A percentile compares a stretch with the other conserved stretches of the same genome.
Conservation (phyloP, 1,139 yeast genomes). For the Taphrina flavorubra region DNA sequence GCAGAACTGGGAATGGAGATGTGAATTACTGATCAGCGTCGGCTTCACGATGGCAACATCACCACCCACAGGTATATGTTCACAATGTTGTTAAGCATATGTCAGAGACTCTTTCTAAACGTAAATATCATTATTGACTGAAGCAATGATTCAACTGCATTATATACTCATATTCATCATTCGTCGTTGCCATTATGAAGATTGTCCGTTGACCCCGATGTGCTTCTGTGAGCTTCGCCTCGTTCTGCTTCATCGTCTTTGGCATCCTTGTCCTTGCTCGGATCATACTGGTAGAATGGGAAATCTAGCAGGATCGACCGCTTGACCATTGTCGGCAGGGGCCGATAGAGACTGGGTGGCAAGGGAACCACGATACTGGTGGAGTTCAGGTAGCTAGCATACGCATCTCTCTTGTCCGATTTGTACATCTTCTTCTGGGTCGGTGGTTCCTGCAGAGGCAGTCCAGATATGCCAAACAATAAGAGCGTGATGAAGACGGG, state of each 20-base stretch:
- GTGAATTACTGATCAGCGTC: not conserved
- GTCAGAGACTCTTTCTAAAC: too few species aligned
- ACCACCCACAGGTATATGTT: too few species aligned
- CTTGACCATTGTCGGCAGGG: slow-evolving; percentile 25
- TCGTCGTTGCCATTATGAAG: not conserved
- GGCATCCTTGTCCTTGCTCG: slow-evolving; percentile 23
- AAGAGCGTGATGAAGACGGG: slow-evolving; percentile 35
- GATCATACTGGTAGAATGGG: slow-evolving; percentile 37
- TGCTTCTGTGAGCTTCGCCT: slow-evolving; percentile 1
- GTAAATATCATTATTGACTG: too few species aligned
- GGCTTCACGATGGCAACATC: too few species aligned
- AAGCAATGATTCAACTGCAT: too few species aligned
- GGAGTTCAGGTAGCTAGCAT: slow-evolving; percentile 18
- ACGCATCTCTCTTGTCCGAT: slow-evolving; percentile 28
- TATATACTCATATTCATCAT: not conserved
- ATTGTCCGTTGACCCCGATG: not conserved
- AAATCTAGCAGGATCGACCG: slow-evolving; percentile 31
- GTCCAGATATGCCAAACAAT: slow-evolving; percentile 26
- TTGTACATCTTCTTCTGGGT: slow-evolving; percentile 40
- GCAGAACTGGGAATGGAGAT: not conserved
- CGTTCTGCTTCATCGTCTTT: slow-evolving; percentile 30
- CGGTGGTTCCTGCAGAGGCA: slow-evolving; percentile 34
- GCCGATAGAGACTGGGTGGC: slow-evolving; percentile 35
- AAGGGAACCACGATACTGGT: slow-evolving; percentile 30
- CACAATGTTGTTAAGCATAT: too few species aligned